These are phyloP conservation scores for Sclerotinia subarctica DNA, from an alignment of 2,329 filamentous ascomycete species.

Conservation along the genomic window DNA sequence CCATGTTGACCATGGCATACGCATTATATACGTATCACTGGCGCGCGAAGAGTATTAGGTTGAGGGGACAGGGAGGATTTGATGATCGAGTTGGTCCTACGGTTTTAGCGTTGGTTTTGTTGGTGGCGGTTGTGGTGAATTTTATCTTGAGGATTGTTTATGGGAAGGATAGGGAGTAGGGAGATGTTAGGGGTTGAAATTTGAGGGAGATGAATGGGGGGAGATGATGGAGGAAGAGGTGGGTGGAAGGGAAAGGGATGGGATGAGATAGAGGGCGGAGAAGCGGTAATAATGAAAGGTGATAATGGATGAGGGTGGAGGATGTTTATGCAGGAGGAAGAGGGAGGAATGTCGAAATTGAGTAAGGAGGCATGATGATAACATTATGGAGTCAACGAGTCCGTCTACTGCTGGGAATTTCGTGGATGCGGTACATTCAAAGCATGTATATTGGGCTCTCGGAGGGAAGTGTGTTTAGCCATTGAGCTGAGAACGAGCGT, in stretches of 20 bases:
- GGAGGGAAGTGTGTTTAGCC: not conserved
- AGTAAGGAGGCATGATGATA: not conserved
- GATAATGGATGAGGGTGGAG: not conserved
- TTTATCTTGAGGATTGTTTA: slow-evolving; percentile 76
- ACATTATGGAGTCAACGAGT: not conserved
- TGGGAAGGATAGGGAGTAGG: slow-evolving; percentile 18
- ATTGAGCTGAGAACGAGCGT: not conserved
- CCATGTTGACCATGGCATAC: slow-evolving; percentile 94
- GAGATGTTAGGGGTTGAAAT: not conserved
- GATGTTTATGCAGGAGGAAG: not conserved
- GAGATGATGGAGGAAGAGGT: not conserved
- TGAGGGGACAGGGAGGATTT: slow-evolving; percentile 90
- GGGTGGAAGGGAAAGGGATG: not conserved
- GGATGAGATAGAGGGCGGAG: not conserved
- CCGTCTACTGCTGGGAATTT: too few relatives aligned
- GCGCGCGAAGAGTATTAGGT: slow-evolving; percentile 88
- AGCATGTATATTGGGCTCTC: not conserved
- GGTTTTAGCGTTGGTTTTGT: slow-evolving; percentile 78
- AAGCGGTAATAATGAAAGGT: not conserved
- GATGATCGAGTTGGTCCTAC: slow-evolving; percentile 95
- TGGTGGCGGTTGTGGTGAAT: slow-evolving; percentile 91
- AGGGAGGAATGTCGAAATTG: not conserved
- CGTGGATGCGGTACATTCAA: not conserved
- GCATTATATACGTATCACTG: slow-evolving; percentile 95
- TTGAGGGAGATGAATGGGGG: too few relatives aligned